A percentile compares a stretch with the other conserved stretches of the same genome.
These are phyloP conservation scores for Cytospora mali DNA, from an alignment of 2,329 filamentous ascomycete species.

Conservation along the genomic window DNA sequence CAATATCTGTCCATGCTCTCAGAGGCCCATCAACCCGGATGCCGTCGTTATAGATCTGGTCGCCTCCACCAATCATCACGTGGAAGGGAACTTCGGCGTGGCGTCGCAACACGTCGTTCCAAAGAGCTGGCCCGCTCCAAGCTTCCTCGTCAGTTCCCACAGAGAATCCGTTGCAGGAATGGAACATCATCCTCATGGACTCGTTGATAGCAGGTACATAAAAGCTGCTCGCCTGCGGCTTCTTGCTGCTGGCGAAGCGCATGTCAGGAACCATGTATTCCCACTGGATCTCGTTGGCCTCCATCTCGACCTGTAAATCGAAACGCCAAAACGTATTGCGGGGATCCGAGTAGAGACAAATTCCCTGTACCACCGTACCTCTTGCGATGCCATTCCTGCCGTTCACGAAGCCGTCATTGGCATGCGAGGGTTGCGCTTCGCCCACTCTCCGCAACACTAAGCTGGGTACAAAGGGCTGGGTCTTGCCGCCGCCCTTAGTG, in stretches of 20 bases:
- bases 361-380: constrained; percentile 49
- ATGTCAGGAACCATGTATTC: constrained; percentile 74
- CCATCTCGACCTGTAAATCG: constrained; percentile 76
- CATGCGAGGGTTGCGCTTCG: constrained; percentile 26
- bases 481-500: constrained; percentile 68
- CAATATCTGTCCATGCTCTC: constrained; percentile 78
- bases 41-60: constrained; percentile 96
- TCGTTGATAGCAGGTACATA: constrained; percentile 82
- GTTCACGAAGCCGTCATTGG: constrained; percentile 37
- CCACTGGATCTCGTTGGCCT: constrained; percentile 71
- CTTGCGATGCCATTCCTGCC: constrained; percentile 29
- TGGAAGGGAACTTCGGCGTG: constrained; percentile 85
- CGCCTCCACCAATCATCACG: constrained; percentile 93
- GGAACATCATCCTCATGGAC: constrained; percentile 98
- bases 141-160: constrained; percentile 81
- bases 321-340: constrained; percentile 92
- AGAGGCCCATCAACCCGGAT: constrained; percentile 85
- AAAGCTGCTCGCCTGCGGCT: constrained; percentile 68
- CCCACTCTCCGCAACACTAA: constrained; percentile 55
- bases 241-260: constrained; percentile 59
- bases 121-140: constrained; percentile 89
- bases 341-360: constrained; percentile 66
- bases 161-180: constrained; percentile 97
- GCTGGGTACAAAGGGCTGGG: constrained; percentile 59
- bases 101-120: constrained; percentile 87